Evolutionary conservation across 2,329 filamentous ascomycete species (phyloP).

Genomic region (Aspergillus texensis): DNA sequence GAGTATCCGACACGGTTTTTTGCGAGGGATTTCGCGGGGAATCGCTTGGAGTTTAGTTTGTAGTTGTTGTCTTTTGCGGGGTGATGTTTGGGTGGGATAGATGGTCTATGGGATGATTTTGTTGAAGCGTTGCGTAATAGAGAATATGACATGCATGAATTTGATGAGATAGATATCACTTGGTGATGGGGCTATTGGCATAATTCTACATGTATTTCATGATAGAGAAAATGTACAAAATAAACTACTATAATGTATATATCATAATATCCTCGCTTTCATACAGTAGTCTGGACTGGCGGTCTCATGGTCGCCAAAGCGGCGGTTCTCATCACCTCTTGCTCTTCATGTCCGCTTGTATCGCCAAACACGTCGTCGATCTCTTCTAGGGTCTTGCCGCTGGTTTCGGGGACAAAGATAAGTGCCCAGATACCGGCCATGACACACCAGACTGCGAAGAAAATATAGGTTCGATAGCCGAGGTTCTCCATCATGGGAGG

Average conservation of each 20-base stretch:
- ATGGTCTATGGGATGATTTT: neutral
- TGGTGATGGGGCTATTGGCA: neutral
- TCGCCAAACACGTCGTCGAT: slow-evolving; percentile 48
- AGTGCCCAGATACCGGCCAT: slow-evolving; percentile 52
- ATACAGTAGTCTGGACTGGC: neutral
- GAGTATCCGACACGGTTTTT: slow-evolving; percentile 67
- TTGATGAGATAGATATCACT: neutral
- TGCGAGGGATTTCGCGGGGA: slow-evolving; percentile 60
- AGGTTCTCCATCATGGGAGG: slow-evolving; percentile 62
- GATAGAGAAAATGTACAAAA: neutral
- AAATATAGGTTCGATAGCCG: slow-evolving; percentile 53
- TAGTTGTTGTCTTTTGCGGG: slow-evolving; percentile 21
- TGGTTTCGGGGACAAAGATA: slow-evolving; percentile 58
- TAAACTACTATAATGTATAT: too few relatives aligned
- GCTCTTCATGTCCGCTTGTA: neutral
- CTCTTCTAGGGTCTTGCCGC: slow-evolving; percentile 54
- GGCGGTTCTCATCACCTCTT: neutral
- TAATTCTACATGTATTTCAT: neutral
- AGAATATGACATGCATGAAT: neutral
- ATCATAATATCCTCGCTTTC: neutral
- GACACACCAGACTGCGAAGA: slow-evolving; percentile 56
- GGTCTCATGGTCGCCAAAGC: neutral
- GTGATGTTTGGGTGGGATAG: too few relatives aligned
- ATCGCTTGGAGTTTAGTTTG: slow-evolving; percentile 57
- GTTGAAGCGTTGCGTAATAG: neutral